phyloP scores from a whole-genome alignment of 2,329 filamentous ascomycete genomes.

The Monilinia vaccinii-corymbosi region DNA sequence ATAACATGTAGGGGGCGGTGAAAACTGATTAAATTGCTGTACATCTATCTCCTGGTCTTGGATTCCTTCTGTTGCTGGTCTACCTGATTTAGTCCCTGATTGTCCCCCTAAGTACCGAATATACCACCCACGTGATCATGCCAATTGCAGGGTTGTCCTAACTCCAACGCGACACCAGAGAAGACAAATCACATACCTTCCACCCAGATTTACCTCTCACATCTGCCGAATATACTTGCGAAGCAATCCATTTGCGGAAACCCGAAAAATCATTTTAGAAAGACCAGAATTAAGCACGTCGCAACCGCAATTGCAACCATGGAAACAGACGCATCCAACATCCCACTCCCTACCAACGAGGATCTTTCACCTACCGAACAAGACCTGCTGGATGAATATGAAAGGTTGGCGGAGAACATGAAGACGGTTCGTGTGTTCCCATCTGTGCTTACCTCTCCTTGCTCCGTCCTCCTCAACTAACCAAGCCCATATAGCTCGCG shows the following conservation, averaged over 20 bases:
- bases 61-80: background rate
- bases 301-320: background rate
- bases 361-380: constrained; percentile 77
- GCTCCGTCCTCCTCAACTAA: background rate
- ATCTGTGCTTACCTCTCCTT: background rate
- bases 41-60: background rate
- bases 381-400: constrained; percentile 91
- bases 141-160: background rate
- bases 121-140: background rate
- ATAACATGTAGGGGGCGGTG: background rate
- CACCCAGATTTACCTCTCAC: too few species aligned
- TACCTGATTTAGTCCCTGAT: background rate
- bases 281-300: background rate
- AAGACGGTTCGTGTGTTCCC: constrained; percentile 56
- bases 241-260: background rate
- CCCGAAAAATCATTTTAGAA: background rate
- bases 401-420: constrained; percentile 78
- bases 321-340: constrained; percentile 7
- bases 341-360: constrained; percentile 12
- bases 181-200: background rate
- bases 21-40: constrained; percentile 9
- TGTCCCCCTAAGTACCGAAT: too few species aligned
- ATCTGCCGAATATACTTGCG: background rate
- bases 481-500: constrained; percentile 40
- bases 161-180: background rate